Conservation (phyloP, 2,329 filamentous ascomycete species). For the Pyrenophora tritici-repentis region DNA sequence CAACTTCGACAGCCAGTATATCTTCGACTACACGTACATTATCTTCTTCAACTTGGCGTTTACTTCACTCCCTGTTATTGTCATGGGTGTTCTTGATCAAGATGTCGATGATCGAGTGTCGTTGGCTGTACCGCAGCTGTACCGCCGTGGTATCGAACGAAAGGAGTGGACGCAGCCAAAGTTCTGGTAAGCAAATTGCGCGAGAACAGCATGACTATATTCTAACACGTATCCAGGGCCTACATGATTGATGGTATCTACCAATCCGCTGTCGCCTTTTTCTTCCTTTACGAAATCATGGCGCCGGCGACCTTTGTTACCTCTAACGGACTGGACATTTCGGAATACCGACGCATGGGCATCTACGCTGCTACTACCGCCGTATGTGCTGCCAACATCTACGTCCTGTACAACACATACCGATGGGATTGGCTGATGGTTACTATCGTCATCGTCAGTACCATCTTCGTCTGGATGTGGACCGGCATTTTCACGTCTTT, state of each 20-base stretch:
- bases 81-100: conserved; percentile 96
- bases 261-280: conserved; percentile 92
- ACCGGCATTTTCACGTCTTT: conserved; percentile 82
- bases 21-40: conserved; percentile 98
- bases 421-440: conserved; percentile 97
- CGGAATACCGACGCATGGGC: conserved; percentile 83
- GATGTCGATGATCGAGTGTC: conserved; percentile 95
- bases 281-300: conserved; percentile 85
- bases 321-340: conserved; percentile 73
- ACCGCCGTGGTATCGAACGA: conserved; percentile 92
- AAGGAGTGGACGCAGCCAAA: conserved; percentile 95
- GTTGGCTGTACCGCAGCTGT: conserved; percentile 90
- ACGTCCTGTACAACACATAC: conserved; percentile 95
- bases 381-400: conserved; percentile 87
- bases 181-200: conserved; percentile 75
- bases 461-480: conserved; percentile 91
- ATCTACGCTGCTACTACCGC: conserved; percentile 83
- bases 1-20: conserved; percentile 94
- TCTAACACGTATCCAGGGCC: conserved; percentile 49
- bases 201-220: neutral
- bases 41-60: conserved; percentile 96
- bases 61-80: conserved; percentile 89
- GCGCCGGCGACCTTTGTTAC: conserved; percentile 69
- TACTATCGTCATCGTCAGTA: conserved; percentile 79
- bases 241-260: conserved; percentile 97